These are phyloP conservation scores for Lactarius quietus DNA, from an alignment of 768 basidiomycete genomes.

Conservation along the genomic window DNA sequence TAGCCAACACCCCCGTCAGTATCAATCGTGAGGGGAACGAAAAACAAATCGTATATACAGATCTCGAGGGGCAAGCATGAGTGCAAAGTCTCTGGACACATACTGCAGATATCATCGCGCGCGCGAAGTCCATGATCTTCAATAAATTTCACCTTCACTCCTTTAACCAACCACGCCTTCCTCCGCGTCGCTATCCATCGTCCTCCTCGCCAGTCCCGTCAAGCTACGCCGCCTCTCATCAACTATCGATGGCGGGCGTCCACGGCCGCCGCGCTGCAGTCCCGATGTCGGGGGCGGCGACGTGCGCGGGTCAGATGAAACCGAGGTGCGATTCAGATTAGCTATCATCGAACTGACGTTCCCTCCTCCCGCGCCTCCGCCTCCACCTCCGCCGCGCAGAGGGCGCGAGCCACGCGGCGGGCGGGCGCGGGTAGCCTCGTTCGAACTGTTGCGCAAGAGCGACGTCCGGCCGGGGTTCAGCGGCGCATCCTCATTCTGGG, in stretches of 20 bases:
- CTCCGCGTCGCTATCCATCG: constrained; percentile 82
- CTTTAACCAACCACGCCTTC: constrained; percentile 30
- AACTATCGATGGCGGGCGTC: constrained; percentile 24
- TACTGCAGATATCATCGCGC: not conserved
- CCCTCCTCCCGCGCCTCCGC: constrained; percentile 19
- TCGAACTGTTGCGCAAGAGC: constrained; percentile 20
- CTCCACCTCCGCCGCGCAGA: constrained; percentile 20
- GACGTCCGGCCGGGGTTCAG: constrained; percentile 18
- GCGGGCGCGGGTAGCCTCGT: constrained; percentile 18
- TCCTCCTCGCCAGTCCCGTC: constrained; percentile 55
- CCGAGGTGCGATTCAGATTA: constrained; percentile 22
- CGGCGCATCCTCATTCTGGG: constrained; percentile 14
- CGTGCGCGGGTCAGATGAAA: constrained; percentile 12
- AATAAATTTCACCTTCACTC: not conserved
- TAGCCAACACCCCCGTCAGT: not conserved
- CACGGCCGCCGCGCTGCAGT: constrained; percentile 21
- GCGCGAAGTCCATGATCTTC: not conserved
- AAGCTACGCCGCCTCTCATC: constrained; percentile 21
- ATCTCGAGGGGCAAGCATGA: not conserved
- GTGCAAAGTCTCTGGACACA: not conserved
- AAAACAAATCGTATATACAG: not conserved
- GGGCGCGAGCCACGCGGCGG: constrained; percentile 22
- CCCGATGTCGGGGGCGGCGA: constrained; percentile 20
- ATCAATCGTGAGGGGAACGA: not conserved
- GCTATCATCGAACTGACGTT: constrained; percentile 16